Conservation (phyloP, 2,329 filamentous ascomycete species). For the Xylariaceae sp. region DNA sequence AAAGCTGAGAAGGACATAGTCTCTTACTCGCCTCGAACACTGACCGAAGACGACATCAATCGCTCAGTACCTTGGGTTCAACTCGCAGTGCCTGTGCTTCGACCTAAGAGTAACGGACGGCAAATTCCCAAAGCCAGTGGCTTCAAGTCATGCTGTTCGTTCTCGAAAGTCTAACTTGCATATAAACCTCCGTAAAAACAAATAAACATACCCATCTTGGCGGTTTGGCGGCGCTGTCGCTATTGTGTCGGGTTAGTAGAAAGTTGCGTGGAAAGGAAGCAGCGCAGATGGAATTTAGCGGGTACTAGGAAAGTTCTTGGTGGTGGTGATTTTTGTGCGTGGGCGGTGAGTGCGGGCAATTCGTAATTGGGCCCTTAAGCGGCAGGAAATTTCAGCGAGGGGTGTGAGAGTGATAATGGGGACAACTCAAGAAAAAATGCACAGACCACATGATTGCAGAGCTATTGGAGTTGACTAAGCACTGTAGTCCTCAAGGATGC, state of each 20-base stretch:
- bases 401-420: too few species aligned
- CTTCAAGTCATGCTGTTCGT: too few species aligned
- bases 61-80: constrained; percentile 13
- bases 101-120: too few species aligned
- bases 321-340: constrained; percentile 24
- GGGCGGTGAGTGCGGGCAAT: constrained; percentile 32
- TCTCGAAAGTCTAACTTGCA: constrained; percentile 9
- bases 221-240: constrained; percentile 36
- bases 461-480: too few species aligned
- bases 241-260: constrained; percentile 32
- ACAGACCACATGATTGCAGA: too few species aligned
- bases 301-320: constrained; percentile 9
- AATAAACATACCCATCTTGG: constrained; percentile 59
- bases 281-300: constrained; percentile 4
- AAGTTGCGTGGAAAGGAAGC: constrained; percentile 14
- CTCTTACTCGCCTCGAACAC: constrained; percentile 17
- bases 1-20: too few species aligned
- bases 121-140: too few species aligned
- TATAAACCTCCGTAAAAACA: constrained; percentile 35
- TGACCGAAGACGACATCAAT: constrained; percentile 7
- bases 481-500: too few species aligned
- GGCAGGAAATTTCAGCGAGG: too few species aligned
- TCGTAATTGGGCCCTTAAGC: too few species aligned
- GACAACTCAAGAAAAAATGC: too few species aligned
- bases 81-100: constrained; percentile 18